These are phyloP conservation scores for Maudiozyma serrabonitensis DNA, from an alignment of 805 yeast species.

Conservation along the genomic window DNA sequence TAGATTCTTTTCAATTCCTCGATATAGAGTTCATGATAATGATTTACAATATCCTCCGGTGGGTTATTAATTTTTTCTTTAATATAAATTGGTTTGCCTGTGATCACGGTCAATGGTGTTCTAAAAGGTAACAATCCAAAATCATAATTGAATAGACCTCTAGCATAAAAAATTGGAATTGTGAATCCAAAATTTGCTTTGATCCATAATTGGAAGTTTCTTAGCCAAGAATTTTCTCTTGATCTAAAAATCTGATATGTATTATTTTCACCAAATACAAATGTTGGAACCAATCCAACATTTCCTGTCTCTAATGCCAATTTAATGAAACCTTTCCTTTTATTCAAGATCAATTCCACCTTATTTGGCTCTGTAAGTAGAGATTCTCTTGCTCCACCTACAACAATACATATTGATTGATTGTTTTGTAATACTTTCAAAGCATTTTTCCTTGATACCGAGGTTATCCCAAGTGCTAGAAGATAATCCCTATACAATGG, in stretches of 20 bases:
- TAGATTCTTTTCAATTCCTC: conserved; percentile 53
- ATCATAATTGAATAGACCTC: conserved; percentile 88
- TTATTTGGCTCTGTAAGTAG: conserved; percentile 51
- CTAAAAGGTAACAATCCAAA: conserved; percentile 86
- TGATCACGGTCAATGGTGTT: conserved; percentile 65
- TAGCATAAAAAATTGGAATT: conserved; percentile 80
- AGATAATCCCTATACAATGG: conserved; percentile 86
- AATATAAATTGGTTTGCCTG: conserved; percentile 57
- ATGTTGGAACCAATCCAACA: conserved; percentile 72
- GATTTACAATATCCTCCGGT: conserved; percentile 43
- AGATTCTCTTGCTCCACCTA: conserved; percentile 94
- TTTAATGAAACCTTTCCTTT: conserved; percentile 81
- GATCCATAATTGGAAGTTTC: conserved; percentile 59
- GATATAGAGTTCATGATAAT: conserved; percentile 65
- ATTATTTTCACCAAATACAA: conserved; percentile 83
- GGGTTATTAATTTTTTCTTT: conserved; percentile 39
- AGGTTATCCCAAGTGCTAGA: conserved; percentile 68
- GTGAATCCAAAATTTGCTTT: conserved; percentile 73
- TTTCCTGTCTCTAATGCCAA: conserved; percentile 76
- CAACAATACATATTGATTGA: conserved; percentile 76
- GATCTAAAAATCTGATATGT: conserved; percentile 44
- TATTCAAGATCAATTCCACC: conserved; percentile 60
- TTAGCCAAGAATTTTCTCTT: conserved; percentile 36
- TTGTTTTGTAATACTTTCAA: conserved; percentile 50
- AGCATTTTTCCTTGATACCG: conserved; percentile 72